These are phyloP conservation scores for Voacanga thouarsii DNA, from an alignment of 257 asterid genomes.

Conservation along the genomic window DNA sequence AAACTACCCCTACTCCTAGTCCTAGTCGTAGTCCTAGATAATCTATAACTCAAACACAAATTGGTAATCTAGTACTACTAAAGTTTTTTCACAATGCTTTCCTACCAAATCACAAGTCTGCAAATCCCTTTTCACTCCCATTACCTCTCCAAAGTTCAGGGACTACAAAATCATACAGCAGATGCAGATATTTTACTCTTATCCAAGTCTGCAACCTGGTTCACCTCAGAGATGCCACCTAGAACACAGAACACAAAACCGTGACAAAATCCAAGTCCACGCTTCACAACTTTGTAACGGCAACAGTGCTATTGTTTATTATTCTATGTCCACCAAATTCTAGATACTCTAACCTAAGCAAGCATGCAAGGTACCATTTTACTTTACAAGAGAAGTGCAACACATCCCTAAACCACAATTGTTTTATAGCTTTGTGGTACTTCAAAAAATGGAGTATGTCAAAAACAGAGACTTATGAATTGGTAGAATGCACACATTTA, in stretches of 20 bases:
- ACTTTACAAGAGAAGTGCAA: background rate
- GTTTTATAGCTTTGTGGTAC: background rate
- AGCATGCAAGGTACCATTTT: background rate
- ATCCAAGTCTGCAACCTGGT: background rate
- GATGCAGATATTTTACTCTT: background rate
- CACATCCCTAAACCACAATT: background rate
- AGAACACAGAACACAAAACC: background rate
- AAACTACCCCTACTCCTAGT: background rate
- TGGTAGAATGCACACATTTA: no score
- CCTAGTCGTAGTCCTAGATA: background rate
- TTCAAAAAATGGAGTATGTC: background rate
- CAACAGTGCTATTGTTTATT: background rate
- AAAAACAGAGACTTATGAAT: no score
- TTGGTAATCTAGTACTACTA: background rate
- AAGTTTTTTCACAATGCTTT: background rate
- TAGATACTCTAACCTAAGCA: background rate
- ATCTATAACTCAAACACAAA: background rate
- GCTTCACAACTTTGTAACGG: background rate
- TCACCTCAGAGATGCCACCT: background rate
- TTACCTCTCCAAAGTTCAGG: conserved; percentile 2
- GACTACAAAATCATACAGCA: background rate
- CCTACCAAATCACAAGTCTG: background rate
- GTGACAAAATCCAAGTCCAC: background rate
- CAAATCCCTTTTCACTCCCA: background rate
- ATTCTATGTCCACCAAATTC: background rate